Evolutionary conservation across 108 stramenopile species (phyloP), one percentile per base, ranked within the genome.

Genomic region (Parietichytrium sp.): DNA sequence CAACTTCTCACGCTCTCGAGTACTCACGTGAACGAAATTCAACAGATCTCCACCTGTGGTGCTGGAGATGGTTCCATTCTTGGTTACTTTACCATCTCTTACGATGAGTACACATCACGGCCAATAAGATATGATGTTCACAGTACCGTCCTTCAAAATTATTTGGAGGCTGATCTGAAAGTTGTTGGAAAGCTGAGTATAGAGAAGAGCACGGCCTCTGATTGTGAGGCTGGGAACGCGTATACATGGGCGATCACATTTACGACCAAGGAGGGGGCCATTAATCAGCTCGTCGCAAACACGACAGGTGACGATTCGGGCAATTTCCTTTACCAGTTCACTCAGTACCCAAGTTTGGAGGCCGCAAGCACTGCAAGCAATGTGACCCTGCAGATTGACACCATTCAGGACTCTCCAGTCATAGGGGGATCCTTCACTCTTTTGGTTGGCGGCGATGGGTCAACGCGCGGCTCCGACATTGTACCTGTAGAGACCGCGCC

Each of bases 101-200:
- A 45, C 3, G 61, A 25, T 6, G 29, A n/a, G 20, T 42, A 42
- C 33, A 33, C 61, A 42, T 45, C 38, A 10, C 61, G 61, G 6
- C 61, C 61, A 23, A n/a, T 72, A 1, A 33, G 61, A 33, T 72
- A 72, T 25, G 61, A 72, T 42, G 45, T 72, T n/a, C 61, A 72
- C 33, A 33, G 38, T 0, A 72, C 13, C 3, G 61, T 72, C 6
- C 61, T 72, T 23, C 36, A 72, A 20, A 72, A 42, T 20, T 72
- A 72, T 20, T 20, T 72, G 61, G 61, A 72, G 45, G 45, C 61
- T n/a, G 61, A 72, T 25, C 36, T 72, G n/a, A 33, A 33, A 3
- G 3, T 42, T 2, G 25, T 72, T 16, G 61, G 42, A 6, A 72
- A 33, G 33, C 61, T 72, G 16, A 72, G 38, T 38, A 25, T 72